Evolutionary conservation across 2,329 filamentous ascomycete species (phyloP).

Genomic region (Curvularia spicifera): DNA sequence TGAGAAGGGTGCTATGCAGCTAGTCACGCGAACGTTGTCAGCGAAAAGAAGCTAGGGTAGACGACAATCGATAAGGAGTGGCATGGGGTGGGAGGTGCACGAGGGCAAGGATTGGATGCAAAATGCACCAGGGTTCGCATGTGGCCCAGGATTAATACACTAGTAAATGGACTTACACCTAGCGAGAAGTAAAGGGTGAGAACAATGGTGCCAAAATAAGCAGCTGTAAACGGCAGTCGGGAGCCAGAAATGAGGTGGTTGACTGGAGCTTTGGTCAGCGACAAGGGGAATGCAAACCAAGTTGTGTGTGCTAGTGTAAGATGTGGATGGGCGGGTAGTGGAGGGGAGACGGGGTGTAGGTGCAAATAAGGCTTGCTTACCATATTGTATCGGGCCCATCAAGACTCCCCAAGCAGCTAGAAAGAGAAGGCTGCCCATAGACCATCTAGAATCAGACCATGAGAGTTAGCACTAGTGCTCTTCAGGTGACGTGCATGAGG

Average conservation of each 20-base stretch:
- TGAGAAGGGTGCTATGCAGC: conserved; percentile 82
- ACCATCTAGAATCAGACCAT: conserved; percentile 72
- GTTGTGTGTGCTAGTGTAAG: not conserved
- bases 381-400: conserved; percentile 87
- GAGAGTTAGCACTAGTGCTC: conserved; percentile 46
- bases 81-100: conserved; percentile 28
- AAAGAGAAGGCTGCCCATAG: conserved; percentile 88
- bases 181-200: conserved; percentile 91
- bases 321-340: conserved; percentile 5
- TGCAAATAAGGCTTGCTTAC: conserved; percentile 44
- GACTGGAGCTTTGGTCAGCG: conserved; percentile 50
- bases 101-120: conserved; percentile 33
- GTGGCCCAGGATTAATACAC: conserved; percentile 18
- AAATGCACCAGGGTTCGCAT: conserved; percentile 34
- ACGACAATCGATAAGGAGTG: conserved; percentile 42
- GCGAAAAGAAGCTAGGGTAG: conserved; percentile 39
- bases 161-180: conserved; percentile 70
- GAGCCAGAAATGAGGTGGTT: conserved; percentile 84
- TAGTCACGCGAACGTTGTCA: conserved; percentile 47
- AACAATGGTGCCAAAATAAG: conserved; percentile 91
- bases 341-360: conserved; percentile 2
- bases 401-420: conserved; percentile 90
- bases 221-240: conserved; percentile 87
- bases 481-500: conserved; percentile 35
- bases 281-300: conserved; percentile 4